Base-by-base conservation (phyloP, 495 filamentous ascomycete species). In the Xylaria venustula region DNA sequence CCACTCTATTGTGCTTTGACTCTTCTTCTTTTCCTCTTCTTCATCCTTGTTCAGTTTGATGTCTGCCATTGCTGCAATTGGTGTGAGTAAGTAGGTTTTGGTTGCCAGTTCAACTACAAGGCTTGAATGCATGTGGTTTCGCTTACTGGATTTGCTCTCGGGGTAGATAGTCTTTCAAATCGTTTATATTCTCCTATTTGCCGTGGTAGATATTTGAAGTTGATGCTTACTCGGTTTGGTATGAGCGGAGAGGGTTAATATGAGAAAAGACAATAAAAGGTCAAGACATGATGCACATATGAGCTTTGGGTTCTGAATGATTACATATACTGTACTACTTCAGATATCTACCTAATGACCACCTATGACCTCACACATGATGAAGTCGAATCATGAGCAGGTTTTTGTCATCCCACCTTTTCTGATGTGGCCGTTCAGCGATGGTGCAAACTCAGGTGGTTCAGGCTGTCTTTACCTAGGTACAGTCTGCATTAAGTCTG, bases 1-100 rank as follows among this genome's bases (percentile, higher is more conserved):
- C 82, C 82, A 85, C 64, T 88, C 81, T 69, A 77, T 73, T 23
- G 32, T 52, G 62, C 49, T 47, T 26, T 54, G 55, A 14, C 19
- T 42, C 52, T 56, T 26, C 28, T 57, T 25, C 54, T 48, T 25
- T 0, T 26, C 14, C 28, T n/a, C 20, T 42, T 48, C 40, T 0
- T 26, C 14, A 12, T n/a, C 7, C n/a, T 47, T 45, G 28, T n/a
- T 30, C 17, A 15, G 37, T 12, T 40, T 40, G 37, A 40, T 40
- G 6, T 40, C 37, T 7, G 37, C 37, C 37, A 40, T 40, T 40
- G 30, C 30, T 34, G 11, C 6, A 12, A 5, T 37, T 48, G 7
- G 22, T 20, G 51, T 54, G 0, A 42, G 51, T 42, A 8, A 26
- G 37, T 6, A 15, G 36, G 19, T 11, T 22, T 50, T 34, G 5